Evolutionary conservation across 371 early-diverging fungal genomes (phyloP), one percentile per base, ranked within the genome.

Genomic region (Neoconidiobolus thromboides): DNA sequence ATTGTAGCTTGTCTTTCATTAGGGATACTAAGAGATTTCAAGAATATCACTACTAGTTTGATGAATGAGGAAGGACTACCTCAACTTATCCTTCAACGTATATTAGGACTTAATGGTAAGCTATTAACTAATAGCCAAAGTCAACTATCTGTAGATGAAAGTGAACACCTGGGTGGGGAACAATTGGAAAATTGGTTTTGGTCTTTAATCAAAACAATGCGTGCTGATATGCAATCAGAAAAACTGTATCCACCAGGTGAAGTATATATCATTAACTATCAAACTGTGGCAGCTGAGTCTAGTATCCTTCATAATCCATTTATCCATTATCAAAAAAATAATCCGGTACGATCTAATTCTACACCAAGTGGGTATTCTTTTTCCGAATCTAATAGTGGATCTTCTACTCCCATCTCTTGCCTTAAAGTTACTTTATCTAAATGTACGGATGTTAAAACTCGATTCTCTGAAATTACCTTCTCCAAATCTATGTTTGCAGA

Each of bases 191-290:
- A 73, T 74, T 89, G 89, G 89, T 81, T 83, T 61, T 84, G 83
- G 83, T 78, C 85, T 26, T 62, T 86, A 55, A 81, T 86, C 63
- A 82, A 86, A 66, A 85, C 86, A 0, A 72, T 87, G 75, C 75
- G 87, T 1, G 87, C 88, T 0, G 83, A 79, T 53, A 87, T 86
- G 87, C 71, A 73, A 37, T 73, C 79, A 1, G 86, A 85, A 55
- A 89, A 89, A 58, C 71, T 89, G 14, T 85, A 83, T 59, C 89
- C 89, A 36, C 86, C 89, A 0, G 78, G 81, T 1, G 78, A 79
- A 1, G 74, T 85, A 1, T 86, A 83, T 62, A 63, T 75, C 12
- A 65, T 89, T 47, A 82, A 78, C 55, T 74, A 74, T 2, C 65
- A 55, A 9, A 62, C 63, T 64, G 55, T 73, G 64, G 52, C 76